Base-by-base conservation (phyloP, 805 yeast species). In the Metschnikowia kunwiensis region DNA sequence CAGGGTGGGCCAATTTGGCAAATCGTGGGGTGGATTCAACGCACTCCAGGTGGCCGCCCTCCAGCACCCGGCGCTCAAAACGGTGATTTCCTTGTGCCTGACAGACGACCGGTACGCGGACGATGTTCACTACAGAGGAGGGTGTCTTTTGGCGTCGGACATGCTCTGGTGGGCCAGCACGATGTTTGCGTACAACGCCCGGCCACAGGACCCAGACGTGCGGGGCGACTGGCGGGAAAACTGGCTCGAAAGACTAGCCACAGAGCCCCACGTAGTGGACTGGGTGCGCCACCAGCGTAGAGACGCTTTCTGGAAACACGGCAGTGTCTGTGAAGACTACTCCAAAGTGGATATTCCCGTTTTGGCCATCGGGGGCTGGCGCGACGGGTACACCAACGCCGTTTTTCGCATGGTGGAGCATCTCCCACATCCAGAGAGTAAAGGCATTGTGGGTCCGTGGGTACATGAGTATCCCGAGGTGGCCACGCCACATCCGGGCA, bases 101-200 rank as follows among this genome's bases (percentile, higher is more conserved):
- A 34, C 38, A 5, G 38, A 34, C 27, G 38, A 34, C 22, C 22
- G 38, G 25, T 28, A 34, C 19, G 26, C 32, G 7, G 38, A 28
- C 28, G 38, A 34, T 16, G 38, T 34, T 2, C 38, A 28, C 27
- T 34, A 28, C 20, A 22, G 38, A 3, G 38, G 32, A 1, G 38
- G 38, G 15, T 34, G 32, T 28, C 38, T 34, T 15, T 13, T 34
- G 28, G 32, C 38, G 12, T 27, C 38, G 8, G 38, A 34, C 22
- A 28, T 34, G 38, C 22, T 34, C 22, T 34, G 38, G 32, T 34
- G 38, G 38, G 38, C 38, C 18, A 34, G 38, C 24, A 27, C 32
- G 14, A 34, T 34, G 38, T 34, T 34, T 28, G 38, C 38, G 14
- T 34, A 28, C 14, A 34, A 28, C 15, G 32, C 38, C 8, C 38